Evolutionary conservation across 257 asterid species (phyloP).

Genomic region (Paulownia fortunei): DNA sequence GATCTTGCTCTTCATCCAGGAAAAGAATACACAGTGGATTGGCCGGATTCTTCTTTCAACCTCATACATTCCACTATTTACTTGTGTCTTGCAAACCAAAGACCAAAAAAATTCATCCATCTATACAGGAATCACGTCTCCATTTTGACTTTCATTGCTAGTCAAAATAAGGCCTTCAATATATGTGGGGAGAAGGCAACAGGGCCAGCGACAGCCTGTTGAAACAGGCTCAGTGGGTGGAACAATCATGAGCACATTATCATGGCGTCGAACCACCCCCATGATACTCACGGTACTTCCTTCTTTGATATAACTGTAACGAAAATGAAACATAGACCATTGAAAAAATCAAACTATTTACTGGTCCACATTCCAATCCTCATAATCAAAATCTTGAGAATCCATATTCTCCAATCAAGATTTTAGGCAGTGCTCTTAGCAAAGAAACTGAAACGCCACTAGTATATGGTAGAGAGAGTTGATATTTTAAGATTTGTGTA

Average conservation of each 20-base stretch:
- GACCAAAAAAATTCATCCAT: neutral
- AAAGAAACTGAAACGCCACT: neutral
- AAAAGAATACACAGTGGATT: slow-evolving; percentile 40
- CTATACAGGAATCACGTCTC: slow-evolving; percentile 76
- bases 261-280: slow-evolving; percentile 76
- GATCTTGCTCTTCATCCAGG: slow-evolving; percentile 35
- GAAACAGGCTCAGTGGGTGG: slow-evolving; percentile 75
- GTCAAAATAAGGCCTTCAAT: slow-evolving; percentile 71
- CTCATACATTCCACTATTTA: slow-evolving; percentile 43
- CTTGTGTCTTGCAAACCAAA: slow-evolving; percentile 35
- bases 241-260: slow-evolving; percentile 78
- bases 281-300: slow-evolving; percentile 80
- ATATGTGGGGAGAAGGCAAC: slow-evolving; percentile 76
- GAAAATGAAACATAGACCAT: neutral
- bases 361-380: neutral
- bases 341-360: neutral
- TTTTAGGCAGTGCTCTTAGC: too few relatives aligned
- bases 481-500: neutral
- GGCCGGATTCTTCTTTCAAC: slow-evolving; percentile 33
- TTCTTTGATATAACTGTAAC: slow-evolving; percentile 72
- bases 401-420: neutral
- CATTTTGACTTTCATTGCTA: slow-evolving; percentile 54
- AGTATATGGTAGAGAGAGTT: neutral
- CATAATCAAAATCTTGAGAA: neutral
- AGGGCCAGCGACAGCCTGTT: slow-evolving; percentile 72